Conservation (phyloP, 2,329 filamentous ascomycete species). For the Metarhizium brunneum region DNA sequence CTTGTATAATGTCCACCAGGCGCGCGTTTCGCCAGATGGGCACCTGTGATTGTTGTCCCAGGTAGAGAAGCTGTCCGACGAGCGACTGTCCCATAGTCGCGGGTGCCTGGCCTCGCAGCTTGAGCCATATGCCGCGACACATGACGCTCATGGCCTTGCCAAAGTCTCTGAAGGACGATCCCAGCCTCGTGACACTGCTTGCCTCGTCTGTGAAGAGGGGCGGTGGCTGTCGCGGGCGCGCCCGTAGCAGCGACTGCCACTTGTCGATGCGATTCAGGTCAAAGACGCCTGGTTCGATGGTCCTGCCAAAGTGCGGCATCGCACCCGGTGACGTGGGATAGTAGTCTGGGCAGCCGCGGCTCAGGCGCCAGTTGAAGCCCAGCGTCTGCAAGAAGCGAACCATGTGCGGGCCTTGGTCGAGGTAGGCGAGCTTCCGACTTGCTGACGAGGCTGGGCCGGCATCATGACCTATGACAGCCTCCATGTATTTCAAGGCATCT, state of each 20-base stretch:
- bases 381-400: background rate
- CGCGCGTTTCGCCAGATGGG: background rate
- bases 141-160: background rate
- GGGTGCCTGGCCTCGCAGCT: background rate
- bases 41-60: background rate
- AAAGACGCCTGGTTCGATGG: background rate
- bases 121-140: background rate
- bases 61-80: background rate
- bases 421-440: background rate
- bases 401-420: background rate
- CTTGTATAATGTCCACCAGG: background rate
- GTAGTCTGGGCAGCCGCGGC: background rate
- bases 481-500: background rate
- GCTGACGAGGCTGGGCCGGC: background rate
- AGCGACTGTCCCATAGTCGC: background rate
- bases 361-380: background rate
- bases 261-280: background rate
- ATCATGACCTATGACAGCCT: background rate
- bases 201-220: background rate
- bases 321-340: background rate
- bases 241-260: background rate
- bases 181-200: background rate
- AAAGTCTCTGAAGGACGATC: background rate
- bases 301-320: background rate
- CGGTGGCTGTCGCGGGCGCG: background rate